A percentile compares a stretch with the other conserved stretches of the same genome.
Conservation (phyloP, 192 early-diverging fungal species). For the Linderina pennispora region DNA sequence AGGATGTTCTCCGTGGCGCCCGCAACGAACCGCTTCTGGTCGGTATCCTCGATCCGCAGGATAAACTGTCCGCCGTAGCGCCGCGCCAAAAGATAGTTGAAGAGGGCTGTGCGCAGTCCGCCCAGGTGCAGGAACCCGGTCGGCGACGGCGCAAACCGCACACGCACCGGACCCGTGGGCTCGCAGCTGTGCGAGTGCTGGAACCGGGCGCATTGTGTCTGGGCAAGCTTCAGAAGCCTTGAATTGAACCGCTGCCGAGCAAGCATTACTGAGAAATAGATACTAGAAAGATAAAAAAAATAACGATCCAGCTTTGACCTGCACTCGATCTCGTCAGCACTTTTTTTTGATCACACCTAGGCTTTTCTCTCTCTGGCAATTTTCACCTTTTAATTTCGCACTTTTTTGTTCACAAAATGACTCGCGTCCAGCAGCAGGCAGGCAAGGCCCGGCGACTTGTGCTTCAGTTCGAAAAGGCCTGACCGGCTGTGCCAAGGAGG, state of each 20-base stretch:
- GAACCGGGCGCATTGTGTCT: too few relatives aligned
- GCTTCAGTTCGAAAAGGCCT: slow-evolving; percentile 41
- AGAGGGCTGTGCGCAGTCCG: slow-evolving; percentile 87
- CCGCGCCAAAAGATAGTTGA: slow-evolving; percentile 81
- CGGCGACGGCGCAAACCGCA: slow-evolving; percentile 91
- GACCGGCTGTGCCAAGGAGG: slow-evolving; percentile 16
- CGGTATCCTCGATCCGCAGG: slow-evolving; percentile 93
- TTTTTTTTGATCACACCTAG: background rate
- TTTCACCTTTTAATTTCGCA: too few relatives aligned
- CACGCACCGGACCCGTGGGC: slow-evolving; percentile 54
- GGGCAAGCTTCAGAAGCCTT: too few relatives aligned
- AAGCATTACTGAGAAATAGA: too few relatives aligned
- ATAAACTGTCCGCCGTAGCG: slow-evolving; percentile 69
- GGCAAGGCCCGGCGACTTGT: slow-evolving; percentile 35
- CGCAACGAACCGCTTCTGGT: slow-evolving; percentile 68
- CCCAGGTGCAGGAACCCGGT: slow-evolving; percentile 92
- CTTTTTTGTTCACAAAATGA: background rate
- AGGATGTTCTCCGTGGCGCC: slow-evolving; percentile 68
- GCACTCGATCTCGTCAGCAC: too few relatives aligned
- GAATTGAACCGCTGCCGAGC: slow-evolving; percentile 2
- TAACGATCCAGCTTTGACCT: too few relatives aligned
- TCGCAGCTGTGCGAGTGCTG: slow-evolving; percentile 4
- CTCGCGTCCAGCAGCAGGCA: slow-evolving; percentile 20
- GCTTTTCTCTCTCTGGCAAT: background rate
- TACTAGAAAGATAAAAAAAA: too few relatives aligned